Base-by-base conservation (phyloP, 768 basidiomycete species). In the Leccinum ochraceum region DNA sequence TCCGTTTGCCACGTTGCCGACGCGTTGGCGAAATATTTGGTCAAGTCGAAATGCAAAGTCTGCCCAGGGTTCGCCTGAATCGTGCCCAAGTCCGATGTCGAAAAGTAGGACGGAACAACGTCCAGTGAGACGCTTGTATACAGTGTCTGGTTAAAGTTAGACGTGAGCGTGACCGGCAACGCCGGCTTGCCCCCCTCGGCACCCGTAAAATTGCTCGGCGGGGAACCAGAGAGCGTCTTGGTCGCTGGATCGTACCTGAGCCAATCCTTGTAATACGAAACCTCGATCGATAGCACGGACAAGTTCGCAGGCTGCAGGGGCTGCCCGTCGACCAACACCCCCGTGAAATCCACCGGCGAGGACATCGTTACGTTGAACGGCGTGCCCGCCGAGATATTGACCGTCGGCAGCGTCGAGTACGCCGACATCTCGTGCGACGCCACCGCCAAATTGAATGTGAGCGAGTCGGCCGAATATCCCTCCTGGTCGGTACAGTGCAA, bases 21-120 rank as follows among this genome's bases (percentile, higher is more conserved):
- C 36, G 67, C 65, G 66, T 86, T 83, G 24, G 84, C 83, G 66
- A 89, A 82, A 74, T 81, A 87, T 34, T 76, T 75, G 2, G 71
- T 66, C 39, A 95, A 76, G 64, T 80, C 72, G 66, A 90, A 87
- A 7, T 77, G 66, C 49, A 92, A 74, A 3, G 71, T 48, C 53
- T 81, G 72, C 9, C 84, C 85, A 14, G 82, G 83, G 26, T 79
- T 76, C 42, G 79, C 81, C 53, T 83, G 75, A 53, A 89, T 75
- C 22, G 85, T 78, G 17, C 89, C 84, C 49, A 93, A 74, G 34
- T 77, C 74, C 22, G 84, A 76, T 22, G 77, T 63, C 11, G 81
- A 76, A 76, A 97, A 96, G 71, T 84, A 90, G 4, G 92, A 89
- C 4, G 88, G 81, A 9, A 88, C 84, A 22, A 92, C 71, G 28